A percentile compares a stretch with the other conserved stretches of the same genome.
Conservation (phyloP, 2,329 filamentous ascomycete genomes). For the Diaporthe amygdali region DNA sequence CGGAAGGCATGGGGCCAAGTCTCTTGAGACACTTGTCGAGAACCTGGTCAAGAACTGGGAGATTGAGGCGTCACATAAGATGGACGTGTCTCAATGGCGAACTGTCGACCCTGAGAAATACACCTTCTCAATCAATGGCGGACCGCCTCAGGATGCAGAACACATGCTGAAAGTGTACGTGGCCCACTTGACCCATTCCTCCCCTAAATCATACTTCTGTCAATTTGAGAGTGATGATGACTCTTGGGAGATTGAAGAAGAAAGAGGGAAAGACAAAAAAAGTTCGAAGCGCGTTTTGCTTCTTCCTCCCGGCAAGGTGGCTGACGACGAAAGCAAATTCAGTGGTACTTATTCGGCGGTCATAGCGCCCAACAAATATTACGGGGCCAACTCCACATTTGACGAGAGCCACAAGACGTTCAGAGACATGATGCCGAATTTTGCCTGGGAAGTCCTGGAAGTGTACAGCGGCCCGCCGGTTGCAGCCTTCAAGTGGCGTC, state of each 20-base stretch:
- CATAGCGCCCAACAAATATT: conserved; percentile 67
- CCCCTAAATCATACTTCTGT: not conserved
- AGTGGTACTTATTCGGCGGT: conserved; percentile 68
- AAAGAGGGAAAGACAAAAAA: not conserved
- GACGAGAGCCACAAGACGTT: conserved; percentile 71
- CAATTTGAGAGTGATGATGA: not conserved
- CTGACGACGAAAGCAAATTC: not conserved
- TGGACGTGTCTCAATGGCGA: conserved; percentile 64
- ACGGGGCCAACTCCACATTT: conserved; percentile 58
- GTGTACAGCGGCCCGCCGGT: conserved; percentile 69
- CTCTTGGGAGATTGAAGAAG: not conserved
- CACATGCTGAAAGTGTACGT: conserved; percentile 68
- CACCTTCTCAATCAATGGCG: conserved; percentile 68
- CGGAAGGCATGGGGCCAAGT: conserved; percentile 58
- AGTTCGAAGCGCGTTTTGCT: not conserved
- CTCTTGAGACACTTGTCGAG: conserved; percentile 65
- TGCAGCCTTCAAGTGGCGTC: conserved; percentile 69
- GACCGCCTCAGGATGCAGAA: conserved; percentile 58
- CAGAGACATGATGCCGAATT: conserved; percentile 75
- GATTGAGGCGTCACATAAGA: conserved; percentile 73
- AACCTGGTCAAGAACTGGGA: conserved; percentile 79
- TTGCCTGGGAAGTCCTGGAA: conserved; percentile 74
- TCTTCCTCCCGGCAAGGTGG: not conserved
- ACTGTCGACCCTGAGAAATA: conserved; percentile 66
- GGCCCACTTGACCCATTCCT: not conserved